A percentile compares a stretch with the other conserved stretches of the same genome.
Evolutionary conservation across 805 yeast species (phyloP).

Genomic region (Starmerella ratchasimensis): DNA sequence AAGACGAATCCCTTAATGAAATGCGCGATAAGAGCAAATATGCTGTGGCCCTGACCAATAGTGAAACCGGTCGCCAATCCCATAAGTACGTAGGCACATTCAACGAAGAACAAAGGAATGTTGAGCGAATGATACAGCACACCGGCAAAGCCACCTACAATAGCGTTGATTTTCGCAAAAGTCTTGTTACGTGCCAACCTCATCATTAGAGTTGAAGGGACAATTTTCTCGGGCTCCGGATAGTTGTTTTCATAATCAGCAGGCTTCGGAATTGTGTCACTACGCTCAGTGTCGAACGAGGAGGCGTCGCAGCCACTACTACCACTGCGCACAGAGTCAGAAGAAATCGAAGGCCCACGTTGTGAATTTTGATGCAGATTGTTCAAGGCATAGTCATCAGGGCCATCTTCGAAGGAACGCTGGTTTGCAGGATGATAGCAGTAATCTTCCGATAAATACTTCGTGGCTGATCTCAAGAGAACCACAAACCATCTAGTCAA

Average conservation of each 20-base stretch:
- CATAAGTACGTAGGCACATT: slow-evolving; percentile 41
- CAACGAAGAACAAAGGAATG: slow-evolving; percentile 50
- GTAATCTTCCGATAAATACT: slow-evolving; percentile 9
- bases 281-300: slow-evolving; percentile 11
- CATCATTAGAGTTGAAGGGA: slow-evolving; percentile 9
- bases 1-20: slow-evolving; percentile 94
- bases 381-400: slow-evolving; percentile 5
- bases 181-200: slow-evolving; percentile 14
- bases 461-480: slow-evolving; percentile 12
- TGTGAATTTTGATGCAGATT: slow-evolving; percentile 2
- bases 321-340: slow-evolving; percentile 9
- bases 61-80: slow-evolving; percentile 53
- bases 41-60: slow-evolving; percentile 51
- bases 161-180: slow-evolving; percentile 19
- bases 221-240: background rate
- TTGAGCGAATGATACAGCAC: slow-evolving; percentile 40
- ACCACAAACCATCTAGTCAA: slow-evolving; percentile 38
- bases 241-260: background rate
- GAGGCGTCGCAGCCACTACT: slow-evolving; percentile 12
- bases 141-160: slow-evolving; percentile 24
- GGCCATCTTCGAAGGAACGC: background rate
- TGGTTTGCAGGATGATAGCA: slow-evolving; percentile 10
- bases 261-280: background rate
- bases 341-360: slow-evolving; percentile 9
- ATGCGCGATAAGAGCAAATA: slow-evolving; percentile 82